Base-by-base conservation (phyloP, 768 basidiomycete species). In the Boletus reticuloceps region DNA sequence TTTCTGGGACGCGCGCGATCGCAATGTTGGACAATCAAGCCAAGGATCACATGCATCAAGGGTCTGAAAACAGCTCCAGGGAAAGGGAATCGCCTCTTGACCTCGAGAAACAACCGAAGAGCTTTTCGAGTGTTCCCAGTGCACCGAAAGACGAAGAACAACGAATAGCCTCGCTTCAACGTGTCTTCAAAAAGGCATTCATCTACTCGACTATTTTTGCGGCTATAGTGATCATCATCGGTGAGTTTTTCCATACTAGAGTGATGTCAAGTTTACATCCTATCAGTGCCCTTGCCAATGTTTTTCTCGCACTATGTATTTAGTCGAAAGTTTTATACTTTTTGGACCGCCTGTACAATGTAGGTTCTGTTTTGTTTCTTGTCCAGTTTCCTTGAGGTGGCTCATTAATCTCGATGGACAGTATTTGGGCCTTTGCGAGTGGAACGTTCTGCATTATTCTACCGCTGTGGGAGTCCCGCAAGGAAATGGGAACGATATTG, bases 321-420 rank as follows among this genome's bases (percentile, higher is more conserved):
- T 47, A 72, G 68, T 41, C 66, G 66, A 39, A 56, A 57, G 27
- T 77, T 75, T 60, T 75, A 64, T 50, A 63, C 56, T 38, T 76
- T 75, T 54, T 76, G 74, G 76, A 70, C 70, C 14, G 67, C 75
- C 4, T 65, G 72, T 20, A 71, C 71, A 51, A 76, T 76, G 72
- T 75, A 57, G 9, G 69, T 64, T 42, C 22, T 20, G 9, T 13
- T 20, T n/a, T n/a, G 13, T 40, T 29, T 49, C 13, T 31, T 22
- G 19, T 45, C 34, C 48, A 47, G n/a, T 13, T 53, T 51, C 27
- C 27, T 29, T 29, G 27, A 29, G 27, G 25, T 25, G 16, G 39
- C 51, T 9, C n/a, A 19, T 52, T 61, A 25, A 61, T 47, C n/a
- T 34, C 27, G 37, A 40, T 46, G 38, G n/a, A 32, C 32, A 72